A percentile compares a stretch with the other conserved stretches of the same genome.
These are phyloP conservation scores for Sarocladium kiliense DNA, from an alignment of 2,329 filamentous ascomycete genomes.

Conservation along the genomic window DNA sequence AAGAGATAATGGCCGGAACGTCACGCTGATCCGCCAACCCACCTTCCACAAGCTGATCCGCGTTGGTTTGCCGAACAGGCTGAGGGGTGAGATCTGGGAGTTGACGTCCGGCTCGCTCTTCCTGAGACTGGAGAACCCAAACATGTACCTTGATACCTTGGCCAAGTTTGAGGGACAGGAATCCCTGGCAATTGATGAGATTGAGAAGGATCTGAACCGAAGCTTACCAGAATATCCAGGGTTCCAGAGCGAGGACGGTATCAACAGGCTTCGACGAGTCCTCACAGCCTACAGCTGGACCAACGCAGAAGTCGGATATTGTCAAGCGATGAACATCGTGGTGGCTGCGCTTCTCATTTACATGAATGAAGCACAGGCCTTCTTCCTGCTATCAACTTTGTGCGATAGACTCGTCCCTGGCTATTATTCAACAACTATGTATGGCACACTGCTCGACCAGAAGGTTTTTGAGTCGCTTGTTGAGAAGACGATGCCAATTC, in stretches of 20 bases:
- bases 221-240: slow-evolving; percentile 96
- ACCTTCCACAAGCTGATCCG: slow-evolving; percentile 97
- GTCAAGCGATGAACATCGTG: slow-evolving; percentile 99
- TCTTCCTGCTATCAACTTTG: slow-evolving; percentile 84
- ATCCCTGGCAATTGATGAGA: slow-evolving; percentile 95
- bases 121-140: slow-evolving; percentile 79
- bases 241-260: slow-evolving; percentile 94
- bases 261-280: slow-evolving; percentile 81
- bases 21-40: slow-evolving; percentile 86
- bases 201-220: slow-evolving; percentile 95
- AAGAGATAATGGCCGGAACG: slow-evolving; percentile 88
- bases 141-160: slow-evolving; percentile 77
- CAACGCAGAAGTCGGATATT: slow-evolving; percentile 93
- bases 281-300: slow-evolving; percentile 97
- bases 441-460: slow-evolving; percentile 92
- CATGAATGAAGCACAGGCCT: slow-evolving; percentile 94
- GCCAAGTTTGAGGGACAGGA: slow-evolving; percentile 78
- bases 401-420: slow-evolving; percentile 92
- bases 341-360: slow-evolving; percentile 97
- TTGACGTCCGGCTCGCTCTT: slow-evolving; percentile 88
- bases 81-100: slow-evolving; percentile 95
- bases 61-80: slow-evolving; percentile 86
- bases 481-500: slow-evolving; percentile 97
- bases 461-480: slow-evolving; percentile 96
- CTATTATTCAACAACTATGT: slow-evolving; percentile 99